phyloP scores from a whole-genome alignment of 192 early-diverging fungal genomes.

The Phycomyces blakesleeanus region DNA sequence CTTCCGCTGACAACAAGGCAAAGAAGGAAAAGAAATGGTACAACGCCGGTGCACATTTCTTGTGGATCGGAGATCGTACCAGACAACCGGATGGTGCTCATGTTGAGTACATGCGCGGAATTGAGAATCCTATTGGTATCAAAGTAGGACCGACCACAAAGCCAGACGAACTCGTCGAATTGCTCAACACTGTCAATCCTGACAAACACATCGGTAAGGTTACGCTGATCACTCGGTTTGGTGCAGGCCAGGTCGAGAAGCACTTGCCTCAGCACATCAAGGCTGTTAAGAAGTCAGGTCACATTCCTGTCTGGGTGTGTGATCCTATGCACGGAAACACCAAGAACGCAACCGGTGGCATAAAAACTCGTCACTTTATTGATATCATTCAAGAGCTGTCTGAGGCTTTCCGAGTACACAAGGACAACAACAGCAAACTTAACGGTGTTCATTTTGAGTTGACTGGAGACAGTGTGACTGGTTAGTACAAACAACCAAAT shows the following conservation, averaged over 20 bases:
- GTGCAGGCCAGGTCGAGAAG: constrained; percentile 76
- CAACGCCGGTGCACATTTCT: constrained; percentile 93
- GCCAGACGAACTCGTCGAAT: constrained; percentile 75
- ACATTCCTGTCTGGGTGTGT: constrained; percentile 92
- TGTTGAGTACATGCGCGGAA: constrained; percentile 96
- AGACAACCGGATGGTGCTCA: constrained; percentile 93
- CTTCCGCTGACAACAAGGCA: too few relatives aligned
- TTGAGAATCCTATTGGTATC: constrained; percentile 94
- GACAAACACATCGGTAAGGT: constrained; percentile 85
- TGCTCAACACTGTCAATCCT: constrained; percentile 87
- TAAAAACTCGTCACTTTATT: constrained; percentile 90
- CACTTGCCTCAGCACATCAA: constrained; percentile 84
- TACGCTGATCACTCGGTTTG: constrained; percentile 94
- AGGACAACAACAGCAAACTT: constrained; percentile 62
- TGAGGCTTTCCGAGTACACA: constrained; percentile 80
- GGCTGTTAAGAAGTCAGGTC: constrained; percentile 82
- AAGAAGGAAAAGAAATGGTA: constrained; percentile 64
- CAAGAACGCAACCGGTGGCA: constrained; percentile 69
- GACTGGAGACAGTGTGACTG: constrained; percentile 95
- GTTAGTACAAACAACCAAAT: constrained; percentile 20
- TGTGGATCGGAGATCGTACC: constrained; percentile 99
- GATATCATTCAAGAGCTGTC: constrained; percentile 87
- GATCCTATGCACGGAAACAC: constrained; percentile 99
- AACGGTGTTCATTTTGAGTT: constrained; percentile 97
- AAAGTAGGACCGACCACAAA: constrained; percentile 93